Evolutionary conservation across 2,329 filamentous ascomycete genomes (phyloP).

Genomic region (Trichoderma arundinaceum): DNA sequence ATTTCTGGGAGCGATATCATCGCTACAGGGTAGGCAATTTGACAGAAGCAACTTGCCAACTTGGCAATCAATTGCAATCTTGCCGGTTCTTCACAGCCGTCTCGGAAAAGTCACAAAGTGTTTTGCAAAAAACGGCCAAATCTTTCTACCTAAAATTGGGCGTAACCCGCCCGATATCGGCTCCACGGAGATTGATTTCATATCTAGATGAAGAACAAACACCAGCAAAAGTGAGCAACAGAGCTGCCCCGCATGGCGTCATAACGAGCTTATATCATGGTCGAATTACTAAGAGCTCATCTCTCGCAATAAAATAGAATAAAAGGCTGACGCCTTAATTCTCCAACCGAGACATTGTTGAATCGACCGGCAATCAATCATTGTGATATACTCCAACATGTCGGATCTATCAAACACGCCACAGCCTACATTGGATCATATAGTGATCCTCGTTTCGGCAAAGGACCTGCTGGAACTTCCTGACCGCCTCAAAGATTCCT

Average conservation of each 20-base stretch:
- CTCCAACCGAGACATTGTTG: neutral
- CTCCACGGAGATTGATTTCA: neutral
- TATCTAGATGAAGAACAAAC: neutral
- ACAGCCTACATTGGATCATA: conserved; percentile 60
- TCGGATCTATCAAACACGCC: neutral
- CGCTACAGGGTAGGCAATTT: neutral
- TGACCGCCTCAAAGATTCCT: conserved; percentile 56
- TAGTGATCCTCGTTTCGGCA: conserved; percentile 64
- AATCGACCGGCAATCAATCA: neutral
- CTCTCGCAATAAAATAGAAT: neutral
- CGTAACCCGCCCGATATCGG: neutral
- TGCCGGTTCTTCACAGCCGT: no score
- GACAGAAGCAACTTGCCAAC: neutral
- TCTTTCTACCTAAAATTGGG: neutral
- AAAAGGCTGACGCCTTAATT: neutral
- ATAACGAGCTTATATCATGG: conserved; percentile 13
- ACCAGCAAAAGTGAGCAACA: neutral
- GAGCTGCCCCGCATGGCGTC: conserved; percentile 28
- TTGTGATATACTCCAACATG: neutral
- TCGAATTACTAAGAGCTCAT: conserved; percentile 12
- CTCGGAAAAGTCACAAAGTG: neutral
- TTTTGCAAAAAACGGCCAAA: neutral
- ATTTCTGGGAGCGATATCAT: neutral
- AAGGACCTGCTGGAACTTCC: conserved; percentile 54
- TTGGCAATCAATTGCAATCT: neutral